Evolutionary conservation across 2,329 filamentous ascomycete genomes (phyloP), one percentile per base, ranked within the genome.

Genomic region (Metarhizium anisopliae): DNA sequence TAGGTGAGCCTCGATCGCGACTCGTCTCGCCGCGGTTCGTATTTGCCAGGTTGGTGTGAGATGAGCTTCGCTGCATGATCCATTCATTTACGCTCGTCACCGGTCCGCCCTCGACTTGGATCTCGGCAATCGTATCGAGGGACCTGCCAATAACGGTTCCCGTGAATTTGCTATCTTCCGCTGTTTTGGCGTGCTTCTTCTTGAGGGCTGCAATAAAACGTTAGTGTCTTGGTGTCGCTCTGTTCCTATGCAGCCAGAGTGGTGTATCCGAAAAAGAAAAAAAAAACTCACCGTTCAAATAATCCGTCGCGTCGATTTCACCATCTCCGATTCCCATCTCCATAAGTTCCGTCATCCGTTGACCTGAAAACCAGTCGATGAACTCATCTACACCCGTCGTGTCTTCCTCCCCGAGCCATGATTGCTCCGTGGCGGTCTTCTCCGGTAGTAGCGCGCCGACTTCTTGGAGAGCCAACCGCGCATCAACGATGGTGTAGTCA

Each of bases 131-230:
- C 56, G 85, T 81, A 61, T 95, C 90, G 51, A 80, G 80, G 49
- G 79, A 77, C 61, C 85, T 85, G 4, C 93, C 93, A 11, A 97
- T 77, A 0, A 94, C 81, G 0, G 93, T 96, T 35, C 90, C 90
- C 62, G 87, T 83, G 69, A 90, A 95, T 64, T 93, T 86, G 10
- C 86, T 86, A 66, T 95, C 91, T 65, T 95, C 90, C 59, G 88
- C 89, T 1, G 87, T 89, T 64, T 94, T 95, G 73, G 86, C 91
- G 70, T 95, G 89, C 67, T 95, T 96, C 73, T 92, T 94, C 72
- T 95, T 96, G 47, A 97, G 75, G 4, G 85, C 87, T 89, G 61
- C 16, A 40, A 32, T 13, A 2, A 20, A 16, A 1, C 2, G 16
- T 56, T 38, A 56, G 56, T 36, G 20, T 30, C 5, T 47, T 25